Evolutionary conservation across 2,329 filamentous ascomycete genomes (phyloP), one percentile per base, ranked within the genome.

Genomic region (Ceratocystiopsis sp.): DNA sequence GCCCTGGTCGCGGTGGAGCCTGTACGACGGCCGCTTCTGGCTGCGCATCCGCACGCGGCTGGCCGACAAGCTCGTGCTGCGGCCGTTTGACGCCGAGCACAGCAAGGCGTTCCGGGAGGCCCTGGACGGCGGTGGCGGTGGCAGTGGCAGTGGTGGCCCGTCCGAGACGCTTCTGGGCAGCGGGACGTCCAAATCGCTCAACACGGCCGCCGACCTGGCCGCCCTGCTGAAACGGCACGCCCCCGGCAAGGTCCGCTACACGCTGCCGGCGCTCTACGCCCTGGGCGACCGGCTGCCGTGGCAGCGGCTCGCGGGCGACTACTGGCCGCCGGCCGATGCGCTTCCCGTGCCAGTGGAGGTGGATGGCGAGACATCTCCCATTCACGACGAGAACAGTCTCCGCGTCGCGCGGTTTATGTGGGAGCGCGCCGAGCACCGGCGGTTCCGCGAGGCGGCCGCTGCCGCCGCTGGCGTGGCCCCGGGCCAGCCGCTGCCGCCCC

Each of bases 21-120:
- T 69, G 43, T 80, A 67, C 60, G 76, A 80, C 54, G 70, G 73
- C 0, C 70, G 76, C 2, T 80, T 68, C 56, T 80, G 76, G 76
- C 57, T 78, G 15, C 62, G 66, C 15, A 44, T 75, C 11, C 56
- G 57, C 17, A 58, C 63, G 39, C 63, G 65, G 6, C 56, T 65
- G 8, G 63, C 63, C 3, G 60, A 59, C 41, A 54, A 55, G 14
- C 57, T 71, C 15, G 53, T 59, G 16, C 48, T 75, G 2, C 61
- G 60, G 33, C 72, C 72, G 0, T 68, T 71, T 49, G 54, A 59
- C 3, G 49, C 52, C 2, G 60, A 61, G 33, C 57, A 68, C 46
- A 61, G 63, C 36, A 68, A 69, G 49, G 48, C 57, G 0, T 74
- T 76, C 48, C 64, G 68, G 16, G 62, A 63, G 36, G 59, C 59